Conservation (phyloP, 2,329 filamentous ascomycete species). For the Trichoderma hamatum region DNA sequence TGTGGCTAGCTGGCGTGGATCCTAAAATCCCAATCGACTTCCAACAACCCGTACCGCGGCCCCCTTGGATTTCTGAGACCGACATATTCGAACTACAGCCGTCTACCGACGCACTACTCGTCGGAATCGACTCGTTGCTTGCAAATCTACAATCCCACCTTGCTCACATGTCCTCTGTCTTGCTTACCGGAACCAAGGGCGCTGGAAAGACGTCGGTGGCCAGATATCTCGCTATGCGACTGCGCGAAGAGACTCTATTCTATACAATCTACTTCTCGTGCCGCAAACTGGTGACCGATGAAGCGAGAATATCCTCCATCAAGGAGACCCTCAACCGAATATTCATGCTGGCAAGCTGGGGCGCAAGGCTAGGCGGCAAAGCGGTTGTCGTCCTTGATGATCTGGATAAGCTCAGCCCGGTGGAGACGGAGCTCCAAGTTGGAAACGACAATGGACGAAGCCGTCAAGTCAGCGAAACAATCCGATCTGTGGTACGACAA, state of each 20-base stretch:
- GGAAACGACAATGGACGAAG: constrained; percentile 92
- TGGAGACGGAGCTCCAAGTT: constrained; percentile 91
- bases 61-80: constrained; percentile 55
- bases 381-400: constrained; percentile 89
- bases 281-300: constrained; percentile 83
- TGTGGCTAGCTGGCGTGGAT: constrained; percentile 80
- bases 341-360: constrained; percentile 91
- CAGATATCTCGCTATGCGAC: constrained; percentile 71
- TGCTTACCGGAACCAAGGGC: constrained; percentile 86
- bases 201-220: constrained; percentile 86
- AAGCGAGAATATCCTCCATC: constrained; percentile 84
- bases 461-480: constrained; percentile 85
- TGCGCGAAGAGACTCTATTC: constrained; percentile 75
- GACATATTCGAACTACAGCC: constrained; percentile 58
- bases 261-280: constrained; percentile 87
- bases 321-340: constrained; percentile 83
- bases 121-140: constrained; percentile 82
- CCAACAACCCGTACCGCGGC: constrained; percentile 71
- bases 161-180: constrained; percentile 82
- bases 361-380: constrained; percentile 80
- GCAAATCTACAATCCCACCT: constrained; percentile 74
- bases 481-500: constrained; percentile 80
- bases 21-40: constrained; percentile 74
- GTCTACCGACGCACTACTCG: constrained; percentile 62
- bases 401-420: constrained; percentile 87